A percentile compares a stretch with the other conserved stretches of the same genome.
Evolutionary conservation across 2,329 filamentous ascomycete species (phyloP).

Genomic region (Pseudogymnoascus sp.): DNA sequence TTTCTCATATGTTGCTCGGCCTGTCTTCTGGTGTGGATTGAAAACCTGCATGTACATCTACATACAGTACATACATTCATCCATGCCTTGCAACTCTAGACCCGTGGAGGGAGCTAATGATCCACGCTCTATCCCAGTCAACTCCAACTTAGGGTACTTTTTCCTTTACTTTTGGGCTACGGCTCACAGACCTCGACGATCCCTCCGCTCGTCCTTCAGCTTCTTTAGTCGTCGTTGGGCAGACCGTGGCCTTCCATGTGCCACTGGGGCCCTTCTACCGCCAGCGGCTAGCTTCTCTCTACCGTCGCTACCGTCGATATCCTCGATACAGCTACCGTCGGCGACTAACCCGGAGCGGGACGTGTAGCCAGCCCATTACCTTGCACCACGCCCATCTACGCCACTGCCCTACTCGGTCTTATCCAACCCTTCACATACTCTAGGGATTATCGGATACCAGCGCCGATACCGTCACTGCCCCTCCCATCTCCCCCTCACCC

Average conservation of each 20-base stretch:
- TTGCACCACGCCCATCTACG: not conserved
- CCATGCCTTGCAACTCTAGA: not conserved
- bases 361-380: not conserved
- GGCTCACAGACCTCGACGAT: conserved; percentile 7
- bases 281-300: conserved; percentile 8
- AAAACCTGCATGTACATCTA: conserved; percentile 3
- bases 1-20: conserved; percentile 4
- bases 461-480: conserved; percentile 5
- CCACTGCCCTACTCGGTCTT: not conserved
- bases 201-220: conserved; percentile 5
- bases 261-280: conserved; percentile 3
- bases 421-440: conserved; percentile 1
- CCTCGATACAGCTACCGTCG: not conserved
- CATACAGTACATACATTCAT: not conserved
- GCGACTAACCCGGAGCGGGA: not conserved
- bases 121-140: conserved; percentile 1
- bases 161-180: not conserved
- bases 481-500: conserved; percentile 6
- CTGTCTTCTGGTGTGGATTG: not conserved
- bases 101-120: conserved; percentile 5
- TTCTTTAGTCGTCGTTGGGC: not conserved
- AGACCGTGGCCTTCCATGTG: not conserved
- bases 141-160: not conserved
- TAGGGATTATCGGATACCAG: conserved; percentile 8
- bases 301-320: not conserved